Evolutionary conservation across 2,329 filamentous ascomycete genomes (phyloP), one percentile per base, ranked within the genome.

Genomic region (Alternaria postmessia): DNA sequence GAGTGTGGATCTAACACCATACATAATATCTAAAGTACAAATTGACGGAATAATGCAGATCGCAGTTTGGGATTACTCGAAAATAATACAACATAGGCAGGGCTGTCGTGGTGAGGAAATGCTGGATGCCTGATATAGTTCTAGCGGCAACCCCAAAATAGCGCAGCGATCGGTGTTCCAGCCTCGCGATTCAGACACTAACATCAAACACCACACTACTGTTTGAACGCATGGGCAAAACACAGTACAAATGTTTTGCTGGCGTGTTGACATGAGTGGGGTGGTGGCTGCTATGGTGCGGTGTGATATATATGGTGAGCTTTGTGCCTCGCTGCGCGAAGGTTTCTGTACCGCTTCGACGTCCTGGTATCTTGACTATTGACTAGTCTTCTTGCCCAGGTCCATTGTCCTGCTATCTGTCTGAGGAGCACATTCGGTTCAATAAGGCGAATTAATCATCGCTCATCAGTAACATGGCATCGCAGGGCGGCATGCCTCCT

Each of bases 401-500:
- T 18, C 26, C 30, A 43, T 47, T 32, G 32, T 16, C 20, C 26
- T 30, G 30, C 38, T 42, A 5, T n/a, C 20, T 11, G 34, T 34
- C 16, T 26, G 16, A 14, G 14, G 3, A 49, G 22, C 24, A 41
- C 9, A 34, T n/a, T 4, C 20, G 26, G 4, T 20, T 28, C 7
- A 20, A 32, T 32, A 32, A 20, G 14, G n/a, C n/a, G 24, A 47
- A n/a, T 8, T n/a, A 36, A 3, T 51, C 24, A 42, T 2, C 38
- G 30, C 20, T 18, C 36, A 51, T 57, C 26, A 18, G 32, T 18
- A 63, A 5, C 7, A 68, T 67, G 65, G 59, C 59, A 48, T 53
- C 62, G n/a, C 59, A 59, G 26, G 54, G 49, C 43, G 64, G 48
- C 47, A 63, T 59, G 42, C 55, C 64, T 58, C 52, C 66, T 57